These are phyloP conservation scores for Cardiospermum halicacabum DNA, from an alignment of 345 rosid species.

Conservation along the genomic window DNA sequence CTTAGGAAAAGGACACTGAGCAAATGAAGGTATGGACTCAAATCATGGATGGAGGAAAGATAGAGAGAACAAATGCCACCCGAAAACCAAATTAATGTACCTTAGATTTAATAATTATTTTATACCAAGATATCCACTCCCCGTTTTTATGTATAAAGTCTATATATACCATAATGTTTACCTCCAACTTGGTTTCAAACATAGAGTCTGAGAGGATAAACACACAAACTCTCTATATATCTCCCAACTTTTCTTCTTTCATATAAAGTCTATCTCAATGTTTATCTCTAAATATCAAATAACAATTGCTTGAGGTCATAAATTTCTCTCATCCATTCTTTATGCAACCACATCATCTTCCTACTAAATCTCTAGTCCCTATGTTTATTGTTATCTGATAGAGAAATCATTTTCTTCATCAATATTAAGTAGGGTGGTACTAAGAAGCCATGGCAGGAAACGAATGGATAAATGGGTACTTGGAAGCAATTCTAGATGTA, in stretches of 20 bases:
- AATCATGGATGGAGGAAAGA: neutral
- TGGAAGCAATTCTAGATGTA: slow-evolving; percentile 80
- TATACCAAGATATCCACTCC: neutral
- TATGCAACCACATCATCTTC: neutral
- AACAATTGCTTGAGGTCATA: slow-evolving; percentile 12
- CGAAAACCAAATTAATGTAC: slow-evolving; percentile 2
- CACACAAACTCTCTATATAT: no score
- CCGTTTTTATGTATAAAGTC: slow-evolving; percentile 16
- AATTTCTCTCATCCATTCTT: neutral
- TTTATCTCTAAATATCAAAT: no score
- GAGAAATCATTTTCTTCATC: neutral
- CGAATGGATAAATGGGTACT: slow-evolving; percentile 88
- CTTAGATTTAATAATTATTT: neutral
- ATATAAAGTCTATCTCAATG: no score
- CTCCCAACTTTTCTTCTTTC: no score
- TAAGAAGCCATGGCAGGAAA: slow-evolving; percentile 58
- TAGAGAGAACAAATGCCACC: slow-evolving; percentile 22
- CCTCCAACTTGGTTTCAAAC: slow-evolving; percentile 30
- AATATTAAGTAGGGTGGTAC: neutral
- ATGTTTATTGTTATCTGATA: no score
- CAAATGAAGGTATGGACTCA: neutral
- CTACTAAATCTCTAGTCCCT: no score
- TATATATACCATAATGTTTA: slow-evolving; percentile 9
- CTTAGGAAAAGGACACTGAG: neutral
- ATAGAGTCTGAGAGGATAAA: no score